Percentiles rank a stretch among this genome's conserved stretches.
phyloP scores from a whole-genome alignment of 768 basidiomycete species.

The Boletellus sp. region DNA sequence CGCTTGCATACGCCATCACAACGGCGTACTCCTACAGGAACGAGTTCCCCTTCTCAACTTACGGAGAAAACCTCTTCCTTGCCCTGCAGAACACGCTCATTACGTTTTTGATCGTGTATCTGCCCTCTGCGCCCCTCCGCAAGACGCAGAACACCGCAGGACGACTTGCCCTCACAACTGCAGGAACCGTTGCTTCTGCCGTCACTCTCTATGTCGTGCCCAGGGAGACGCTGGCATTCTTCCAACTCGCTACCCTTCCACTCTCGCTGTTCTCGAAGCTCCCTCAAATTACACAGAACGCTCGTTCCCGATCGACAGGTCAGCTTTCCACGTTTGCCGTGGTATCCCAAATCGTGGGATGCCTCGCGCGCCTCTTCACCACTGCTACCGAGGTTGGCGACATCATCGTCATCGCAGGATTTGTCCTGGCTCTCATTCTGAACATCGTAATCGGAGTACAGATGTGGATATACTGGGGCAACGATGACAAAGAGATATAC shows the following conservation, averaged over 20 bases:
- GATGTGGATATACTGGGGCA: slow-evolving; percentile 82
- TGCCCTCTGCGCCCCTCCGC: slow-evolving; percentile 37
- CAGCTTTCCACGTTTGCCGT: slow-evolving; percentile 94
- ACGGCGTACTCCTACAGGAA: slow-evolving; percentile 84
- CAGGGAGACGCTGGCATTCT: slow-evolving; percentile 49
- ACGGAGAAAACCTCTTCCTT: slow-evolving; percentile 96
- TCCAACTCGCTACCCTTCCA: slow-evolving; percentile 86
- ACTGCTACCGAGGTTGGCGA: slow-evolving; percentile 89
- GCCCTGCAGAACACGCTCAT: slow-evolving; percentile 85
- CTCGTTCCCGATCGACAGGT: slow-evolving; percentile 73
- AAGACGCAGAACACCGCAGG: slow-evolving; percentile 27
- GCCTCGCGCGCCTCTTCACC: slow-evolving; percentile 90
- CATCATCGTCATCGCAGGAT: slow-evolving; percentile 74
- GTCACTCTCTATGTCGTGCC: slow-evolving; percentile 48
- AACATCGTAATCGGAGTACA: slow-evolving; percentile 84
- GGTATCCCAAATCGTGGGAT: slow-evolving; percentile 81
- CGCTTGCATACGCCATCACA: slow-evolving; percentile 84
- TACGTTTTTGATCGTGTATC: slow-evolving; percentile 79
- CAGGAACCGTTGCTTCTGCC: slow-evolving; percentile 34
- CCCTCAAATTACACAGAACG: slow-evolving; percentile 88
- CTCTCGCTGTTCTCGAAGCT: slow-evolving; percentile 90
- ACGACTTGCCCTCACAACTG: slow-evolving; percentile 29
- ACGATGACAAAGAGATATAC: slow-evolving; percentile 36
- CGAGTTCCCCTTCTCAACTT: slow-evolving; percentile 92
- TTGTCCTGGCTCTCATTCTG: slow-evolving; percentile 74